Evolutionary conservation across 176 grass and related monocot genomes (phyloP), one percentile per base, ranked within the genome.

Genomic region (Cymbopogon citratus): DNA sequence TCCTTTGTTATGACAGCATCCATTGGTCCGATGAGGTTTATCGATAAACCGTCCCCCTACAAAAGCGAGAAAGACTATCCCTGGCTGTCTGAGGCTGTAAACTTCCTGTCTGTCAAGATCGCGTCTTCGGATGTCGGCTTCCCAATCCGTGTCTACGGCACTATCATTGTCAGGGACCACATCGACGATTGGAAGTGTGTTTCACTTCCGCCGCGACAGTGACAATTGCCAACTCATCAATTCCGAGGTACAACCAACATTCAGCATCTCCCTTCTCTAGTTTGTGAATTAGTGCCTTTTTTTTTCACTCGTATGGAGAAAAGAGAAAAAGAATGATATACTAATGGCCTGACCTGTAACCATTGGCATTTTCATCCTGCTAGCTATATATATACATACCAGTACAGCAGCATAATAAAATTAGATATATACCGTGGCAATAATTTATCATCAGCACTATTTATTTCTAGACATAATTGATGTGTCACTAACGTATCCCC

Each of bases 21-120:
- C 15, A 7, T 33, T 74, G 71, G 46, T 74, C 71, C 71, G 0
- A 74, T 54, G 35, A 36, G 35, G 35, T 75, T 24, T 9, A 59
- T 31, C 5, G 10, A 59, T 38, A 9, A 8, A 8, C 39, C 7
- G 6, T 24, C 1, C n/a, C 29, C 3, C 48, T 23, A 3, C 49
- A 5, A 54, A 54, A 36, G 6, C 0, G 0, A 15, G 15, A 9
- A 4, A 0, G 8, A 9, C 2, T 9, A 5, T 5, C 0, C 5
- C 11, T 5, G 1, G 5, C 4, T 26, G 23, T 19, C 11, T 16
- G 2, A 0, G 21, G 23, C 40, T 5, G 57, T 73, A 12, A 73
- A 73, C 45, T 21, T 73, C 25, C 10, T 73, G 0, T 33, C 71
- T 2, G n/a, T 76, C 7, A 61, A 60, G 33, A 76, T 76, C 12